These are phyloP conservation scores for Rhododendron griersonianum DNA, from an alignment of 148 eudicot genomes.

Conservation along the genomic window DNA sequence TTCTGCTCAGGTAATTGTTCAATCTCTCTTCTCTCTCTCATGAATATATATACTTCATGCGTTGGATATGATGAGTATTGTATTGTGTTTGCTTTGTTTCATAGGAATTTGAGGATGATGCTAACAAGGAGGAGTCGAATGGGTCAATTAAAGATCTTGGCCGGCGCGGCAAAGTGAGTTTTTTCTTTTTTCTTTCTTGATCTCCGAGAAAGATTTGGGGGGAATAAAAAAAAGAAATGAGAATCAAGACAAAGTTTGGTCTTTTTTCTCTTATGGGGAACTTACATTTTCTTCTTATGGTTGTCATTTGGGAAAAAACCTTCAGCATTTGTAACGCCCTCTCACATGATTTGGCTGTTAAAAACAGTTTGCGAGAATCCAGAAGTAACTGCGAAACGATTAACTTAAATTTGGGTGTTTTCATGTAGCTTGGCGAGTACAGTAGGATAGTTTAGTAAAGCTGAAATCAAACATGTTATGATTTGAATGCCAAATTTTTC, in stretches of 20 bases:
- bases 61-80: not conserved
- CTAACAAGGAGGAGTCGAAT: slow-evolving; percentile 18
- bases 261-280: not conserved
- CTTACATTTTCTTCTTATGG: not conserved
- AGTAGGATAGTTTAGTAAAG: not conserved
- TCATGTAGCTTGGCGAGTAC: not conserved
- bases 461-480: not conserved
- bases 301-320: not conserved
- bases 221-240: not conserved
- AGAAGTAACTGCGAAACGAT: not conserved
- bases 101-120: slow-evolving; percentile 37
- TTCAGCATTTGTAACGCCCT: not conserved
- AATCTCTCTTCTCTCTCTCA: too few relatives aligned
- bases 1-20: slow-evolving; percentile 12
- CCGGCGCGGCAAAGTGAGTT: slow-evolving; percentile 66
- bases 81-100: not conserved
- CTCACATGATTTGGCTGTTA: not conserved
- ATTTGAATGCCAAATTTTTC: not conserved
- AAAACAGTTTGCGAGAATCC: not conserved
- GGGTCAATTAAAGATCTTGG: slow-evolving; percentile 57
- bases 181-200: not conserved
- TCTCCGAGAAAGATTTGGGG: not conserved
- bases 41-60: not conserved
- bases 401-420: not conserved
- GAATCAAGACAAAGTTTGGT: not conserved